phyloP scores from a whole-genome alignment of 495 filamentous ascomycete species.

The Daldinia caldariorum region DNA sequence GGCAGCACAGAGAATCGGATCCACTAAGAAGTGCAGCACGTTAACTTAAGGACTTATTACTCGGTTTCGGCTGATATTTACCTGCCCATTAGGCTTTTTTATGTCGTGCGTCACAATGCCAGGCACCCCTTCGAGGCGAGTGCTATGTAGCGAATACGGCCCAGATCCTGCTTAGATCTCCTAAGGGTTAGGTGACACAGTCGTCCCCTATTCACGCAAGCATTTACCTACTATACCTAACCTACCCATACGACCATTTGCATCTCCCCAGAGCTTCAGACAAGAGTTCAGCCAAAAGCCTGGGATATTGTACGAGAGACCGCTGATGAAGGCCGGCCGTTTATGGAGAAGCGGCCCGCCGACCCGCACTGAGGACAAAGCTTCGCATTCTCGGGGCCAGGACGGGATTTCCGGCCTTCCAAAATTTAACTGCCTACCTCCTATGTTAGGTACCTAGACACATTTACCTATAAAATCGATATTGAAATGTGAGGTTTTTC shows the following conservation, averaged over 20 bases:
- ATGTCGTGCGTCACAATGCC: slow-evolving; percentile 38
- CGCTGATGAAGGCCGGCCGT: slow-evolving; percentile 32
- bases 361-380: slow-evolving; percentile 30
- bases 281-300: slow-evolving; percentile 44
- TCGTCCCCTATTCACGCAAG: slow-evolving; percentile 19
- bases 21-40: slow-evolving; percentile 33
- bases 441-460: neutral
- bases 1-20: slow-evolving; percentile 30
- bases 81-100: slow-evolving; percentile 41
- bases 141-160: slow-evolving; percentile 16
- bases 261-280: slow-evolving; percentile 18
- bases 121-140: slow-evolving; percentile 12
- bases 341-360: slow-evolving; percentile 43
- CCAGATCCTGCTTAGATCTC: slow-evolving; percentile 27
- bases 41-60: slow-evolving; percentile 32
- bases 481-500: slow-evolving; percentile 16
- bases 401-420: slow-evolving; percentile 36
- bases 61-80: slow-evolving; percentile 42
- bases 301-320: slow-evolving; percentile 25
- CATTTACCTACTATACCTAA: too few species aligned
- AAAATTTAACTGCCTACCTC: slow-evolving; percentile 6
- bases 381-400: slow-evolving; percentile 26
- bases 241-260: slow-evolving; percentile 17
- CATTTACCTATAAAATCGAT: slow-evolving; percentile 7
- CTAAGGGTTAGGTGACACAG: slow-evolving; percentile 11